Evolutionary conservation across 2,329 filamentous ascomycete genomes (phyloP), one percentile per base, ranked within the genome.

Genomic region (Aspergillus candidus): DNA sequence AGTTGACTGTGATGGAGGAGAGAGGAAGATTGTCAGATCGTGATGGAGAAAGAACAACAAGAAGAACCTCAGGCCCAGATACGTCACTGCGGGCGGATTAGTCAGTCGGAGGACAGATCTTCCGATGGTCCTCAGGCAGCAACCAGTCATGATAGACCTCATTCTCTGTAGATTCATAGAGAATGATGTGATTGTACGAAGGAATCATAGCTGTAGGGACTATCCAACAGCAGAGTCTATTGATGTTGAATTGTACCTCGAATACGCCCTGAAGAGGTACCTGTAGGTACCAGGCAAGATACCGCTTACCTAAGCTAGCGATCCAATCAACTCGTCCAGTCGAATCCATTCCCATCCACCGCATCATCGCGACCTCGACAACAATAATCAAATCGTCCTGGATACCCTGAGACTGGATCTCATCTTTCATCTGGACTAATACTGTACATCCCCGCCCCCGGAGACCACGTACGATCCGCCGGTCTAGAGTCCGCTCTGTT

Each of bases 51-150:
- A 39, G 39, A 38, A 38, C 35, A 48, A 46, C 34, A 44, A 44
- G 40, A 43, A 34, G 38, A 42, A 38, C 41, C 22, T 17, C 41
- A 27, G 22, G 29, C 33, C 31, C 35, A 39, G 46, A 53, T 65
- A 67, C 62, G 63, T 67, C 63, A 67, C 63, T 56, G 58, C 53
- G 57, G 22, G 22, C 22, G 6, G 54, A 63, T 67, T 65, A 62
- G 63, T 64, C 61, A 60, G 54, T 55, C 56, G 58, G 60, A 50
- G 35, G 40, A 51, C 41, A 48, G 46, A 55, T 59, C 47, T 56
- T 59, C 58, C 57, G 52, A 7, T 38, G 4, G 49, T 47, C 53
- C 47, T 50, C 33, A 54, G 51, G 51, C 43, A 48, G 31, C 36
- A 30, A 41, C 40, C n/a, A 36, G 31, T 32, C 14, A 27, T 22